Base-by-base conservation (phyloP, 768 basidiomycete species). In the Lyophyllum decastes region DNA sequence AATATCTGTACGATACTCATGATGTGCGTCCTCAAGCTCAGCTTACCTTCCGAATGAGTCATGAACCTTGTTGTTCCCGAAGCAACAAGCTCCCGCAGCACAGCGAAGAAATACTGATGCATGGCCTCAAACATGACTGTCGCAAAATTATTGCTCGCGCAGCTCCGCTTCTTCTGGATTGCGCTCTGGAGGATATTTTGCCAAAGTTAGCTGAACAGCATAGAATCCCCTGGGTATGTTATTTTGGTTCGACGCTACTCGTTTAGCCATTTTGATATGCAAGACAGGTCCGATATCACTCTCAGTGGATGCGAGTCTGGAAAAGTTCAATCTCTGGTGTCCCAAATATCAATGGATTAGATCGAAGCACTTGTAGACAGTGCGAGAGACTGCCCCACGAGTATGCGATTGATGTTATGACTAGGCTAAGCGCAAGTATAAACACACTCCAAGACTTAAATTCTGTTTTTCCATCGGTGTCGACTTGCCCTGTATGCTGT, bases 1-100 rank as follows among this genome's bases (percentile, higher is more conserved):
- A 64, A 61, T 19, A 47, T 61, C 5, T 67, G 62, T 30, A 45
- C 50, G 4, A 61, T 63, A 8, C 22, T 45, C 17, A 62, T 70
- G 61, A 46, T 52, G 68, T 66, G 35, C 26, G 59, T 27, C 4
- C 4, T 52, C 2, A 38, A 3, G 9, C 9, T 14, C 1, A 22
- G 7, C n/a, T 2, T 0, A 4, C n/a, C 41, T 55, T n/a, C n/a
- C n/a, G n/a, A n/a, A 40, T 10, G n/a, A 17, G n/a, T 45, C 17
- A 17, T 43, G 9, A 24, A 46, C 2, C 35, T 25, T 25, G 11
- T 44, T n/a, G n/a, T 22, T 22, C 4, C 14, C 12, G n/a, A 33
- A 55, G 54, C 16, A 41, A 55, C 19, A 35, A 38, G 27, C 50
- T 60, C 1, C 30, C 51, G n/a, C 35, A 47, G 16, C 50, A 53